Percentiles rank a stretch among this genome's conserved stretches.
Evolutionary conservation across 805 yeast species (phyloP).

Genomic region (Vanderwaltozyma yarrowii): DNA sequence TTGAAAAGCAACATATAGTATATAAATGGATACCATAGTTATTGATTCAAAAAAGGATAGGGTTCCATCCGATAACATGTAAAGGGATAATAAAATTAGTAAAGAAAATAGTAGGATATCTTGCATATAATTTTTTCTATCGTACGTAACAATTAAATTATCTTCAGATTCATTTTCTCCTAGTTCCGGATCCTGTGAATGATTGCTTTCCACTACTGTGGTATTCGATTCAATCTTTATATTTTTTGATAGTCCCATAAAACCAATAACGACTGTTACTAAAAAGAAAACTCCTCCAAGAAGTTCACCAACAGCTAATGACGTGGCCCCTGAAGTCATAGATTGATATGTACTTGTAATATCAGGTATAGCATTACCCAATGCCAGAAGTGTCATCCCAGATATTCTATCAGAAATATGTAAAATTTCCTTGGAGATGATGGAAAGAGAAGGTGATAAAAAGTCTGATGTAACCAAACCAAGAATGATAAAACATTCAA

Average conservation of each 20-base stretch:
- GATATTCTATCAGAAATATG: constrained; percentile 66
- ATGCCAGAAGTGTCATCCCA: constrained; percentile 78
- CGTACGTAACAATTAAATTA: constrained; percentile 10
- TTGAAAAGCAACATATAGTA: not conserved
- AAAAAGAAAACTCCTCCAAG: constrained; percentile 84
- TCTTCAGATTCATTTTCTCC: not conserved
- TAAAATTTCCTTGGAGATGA: constrained; percentile 46
- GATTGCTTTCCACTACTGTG: not conserved
- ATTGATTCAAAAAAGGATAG: constrained; percentile 48
- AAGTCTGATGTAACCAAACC: constrained; percentile 78
- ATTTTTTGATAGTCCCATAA: constrained; percentile 61
- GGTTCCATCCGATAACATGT: constrained; percentile 44
- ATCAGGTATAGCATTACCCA: constrained; percentile 92
- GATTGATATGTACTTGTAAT: constrained; percentile 78
- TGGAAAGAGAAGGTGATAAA: constrained; percentile 66
- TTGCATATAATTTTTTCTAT: constrained; percentile 40
- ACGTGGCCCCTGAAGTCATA: constrained; percentile 56
- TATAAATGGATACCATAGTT: constrained; percentile 34
- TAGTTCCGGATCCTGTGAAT: not conserved
- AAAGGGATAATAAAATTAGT: constrained; percentile 40
- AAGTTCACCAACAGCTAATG: constrained; percentile 83
- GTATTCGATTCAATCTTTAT: constrained; percentile 28
- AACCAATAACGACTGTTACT: constrained; percentile 68
- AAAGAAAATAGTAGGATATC: constrained; percentile 51
- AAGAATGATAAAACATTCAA: constrained; percentile 20